A percentile compares a stretch with the other conserved stretches of the same genome.
phyloP scores from a whole-genome alignment of 371 early-diverging fungal genomes.

The Apophysomyces trapeziformis region DNA sequence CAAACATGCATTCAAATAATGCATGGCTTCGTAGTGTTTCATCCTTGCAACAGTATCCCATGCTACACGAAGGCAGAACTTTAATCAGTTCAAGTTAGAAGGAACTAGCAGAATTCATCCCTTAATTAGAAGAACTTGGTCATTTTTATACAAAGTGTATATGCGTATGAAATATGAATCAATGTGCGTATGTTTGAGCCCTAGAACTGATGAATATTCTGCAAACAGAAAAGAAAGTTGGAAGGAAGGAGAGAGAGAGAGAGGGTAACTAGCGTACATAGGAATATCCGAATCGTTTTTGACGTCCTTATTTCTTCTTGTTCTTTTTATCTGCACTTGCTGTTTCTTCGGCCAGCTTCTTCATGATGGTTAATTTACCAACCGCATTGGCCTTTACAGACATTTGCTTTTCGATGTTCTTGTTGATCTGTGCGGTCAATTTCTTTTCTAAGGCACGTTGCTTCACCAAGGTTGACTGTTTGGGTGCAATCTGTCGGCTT shows the following conservation, averaged over 20 bases:
- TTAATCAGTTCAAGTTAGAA: too few relatives aligned
- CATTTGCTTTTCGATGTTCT: constrained; percentile 70
- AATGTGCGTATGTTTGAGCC: not conserved
- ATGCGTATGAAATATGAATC: not conserved
- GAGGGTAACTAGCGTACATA: not conserved
- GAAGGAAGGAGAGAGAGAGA: not conserved
- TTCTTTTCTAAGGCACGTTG: constrained; percentile 61
- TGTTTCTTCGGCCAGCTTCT: constrained; percentile 57
- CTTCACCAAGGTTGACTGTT: constrained; percentile 58
- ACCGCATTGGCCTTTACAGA: constrained; percentile 70
- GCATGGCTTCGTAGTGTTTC: too few relatives aligned
- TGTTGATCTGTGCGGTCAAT: constrained; percentile 65
- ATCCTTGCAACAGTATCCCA: too few relatives aligned
- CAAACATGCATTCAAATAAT: too few relatives aligned
- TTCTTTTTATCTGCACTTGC: constrained; percentile 36
- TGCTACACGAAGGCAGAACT: too few relatives aligned
- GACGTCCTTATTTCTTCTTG: constrained; percentile 22
- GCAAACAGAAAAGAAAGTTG: not conserved
- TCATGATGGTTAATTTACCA: constrained; percentile 74
- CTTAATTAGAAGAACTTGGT: not conserved
- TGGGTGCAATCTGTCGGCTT: constrained; percentile 64
- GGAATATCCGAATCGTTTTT: not conserved
- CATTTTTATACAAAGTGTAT: not conserved
- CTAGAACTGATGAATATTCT: not conserved
- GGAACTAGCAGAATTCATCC: too few relatives aligned